These are phyloP conservation scores for Capronia coronata DNA, from an alignment of 2,329 filamentous ascomycete species.

Conservation along the genomic window DNA sequence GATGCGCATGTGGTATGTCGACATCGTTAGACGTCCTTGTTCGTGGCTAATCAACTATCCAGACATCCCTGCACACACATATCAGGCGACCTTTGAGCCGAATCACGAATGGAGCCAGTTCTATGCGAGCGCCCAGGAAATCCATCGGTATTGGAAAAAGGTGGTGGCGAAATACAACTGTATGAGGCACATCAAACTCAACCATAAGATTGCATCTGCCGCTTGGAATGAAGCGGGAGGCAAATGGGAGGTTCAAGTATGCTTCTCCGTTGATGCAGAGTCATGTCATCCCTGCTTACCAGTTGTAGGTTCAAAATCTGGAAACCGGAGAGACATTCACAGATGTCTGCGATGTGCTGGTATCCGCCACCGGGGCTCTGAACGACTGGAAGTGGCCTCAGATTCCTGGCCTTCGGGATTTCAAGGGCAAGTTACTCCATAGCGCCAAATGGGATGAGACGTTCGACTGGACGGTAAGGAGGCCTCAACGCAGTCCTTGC, in stretches of 20 bases:
- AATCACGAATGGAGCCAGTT: conserved; percentile 43
- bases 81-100: conserved; percentile 39
- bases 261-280: conserved; percentile 11
- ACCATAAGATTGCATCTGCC: conserved; percentile 41
- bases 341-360: conserved; percentile 39
- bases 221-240: conserved; percentile 44
- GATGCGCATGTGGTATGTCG: conserved; percentile 9
- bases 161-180: conserved; percentile 45
- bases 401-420: conserved; percentile 36
- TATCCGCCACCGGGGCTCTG: conserved; percentile 39
- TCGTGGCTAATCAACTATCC: too few species aligned
- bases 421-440: conserved; percentile 29
- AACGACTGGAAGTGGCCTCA: conserved; percentile 37
- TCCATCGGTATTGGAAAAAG: conserved; percentile 43
- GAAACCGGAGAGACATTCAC: conserved; percentile 35
- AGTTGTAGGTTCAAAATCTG: conserved; percentile 35
- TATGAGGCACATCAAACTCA: conserved; percentile 48
- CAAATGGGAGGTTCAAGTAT: conserved; percentile 36
- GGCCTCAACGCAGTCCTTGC: background rate
- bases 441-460: conserved; percentile 39
- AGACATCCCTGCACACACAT: conserved; percentile 34
- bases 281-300: background rate
- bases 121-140: conserved; percentile 42
- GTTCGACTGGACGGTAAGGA: conserved; percentile 29
- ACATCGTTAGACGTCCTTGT: too few species aligned